Evolutionary conservation across 2,329 filamentous ascomycete species (phyloP).

Genomic region (Monascus ruber): DNA sequence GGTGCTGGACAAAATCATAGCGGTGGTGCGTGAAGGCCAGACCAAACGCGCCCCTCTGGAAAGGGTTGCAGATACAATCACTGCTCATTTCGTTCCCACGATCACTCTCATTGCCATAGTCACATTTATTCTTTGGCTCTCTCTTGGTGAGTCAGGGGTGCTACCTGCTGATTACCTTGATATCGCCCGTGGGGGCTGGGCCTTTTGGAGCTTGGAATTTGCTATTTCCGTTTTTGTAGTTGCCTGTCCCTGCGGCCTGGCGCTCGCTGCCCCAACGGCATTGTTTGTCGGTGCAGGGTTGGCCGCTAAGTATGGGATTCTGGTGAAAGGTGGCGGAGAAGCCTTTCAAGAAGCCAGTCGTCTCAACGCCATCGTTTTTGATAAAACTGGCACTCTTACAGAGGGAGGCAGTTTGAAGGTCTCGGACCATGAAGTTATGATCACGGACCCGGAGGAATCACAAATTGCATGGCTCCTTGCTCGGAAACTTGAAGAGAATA

Average conservation of each 20-base stretch:
- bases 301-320: slow-evolving; percentile 66
- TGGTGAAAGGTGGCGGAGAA: slow-evolving; percentile 74
- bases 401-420: slow-evolving; percentile 49
- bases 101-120: slow-evolving; percentile 38
- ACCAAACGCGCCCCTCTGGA: slow-evolving; percentile 39
- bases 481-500: slow-evolving; percentile 45
- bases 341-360: slow-evolving; percentile 76
- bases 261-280: slow-evolving; percentile 77
- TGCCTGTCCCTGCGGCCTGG: slow-evolving; percentile 74
- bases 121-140: slow-evolving; percentile 38
- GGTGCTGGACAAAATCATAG: slow-evolving; percentile 40
- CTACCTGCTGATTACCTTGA: slow-evolving; percentile 41
- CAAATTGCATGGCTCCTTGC: slow-evolving; percentile 35
- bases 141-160: slow-evolving; percentile 31
- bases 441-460: slow-evolving; percentile 20
- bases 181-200: slow-evolving; percentile 37
- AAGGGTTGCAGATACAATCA: slow-evolving; percentile 36
- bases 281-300: slow-evolving; percentile 72
- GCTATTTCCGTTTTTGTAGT: slow-evolving; percentile 81
- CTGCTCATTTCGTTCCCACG: slow-evolving; percentile 38
- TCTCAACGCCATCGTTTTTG: slow-evolving; percentile 69
- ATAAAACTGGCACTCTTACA: slow-evolving; percentile 80
- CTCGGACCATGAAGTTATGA: slow-evolving; percentile 38
- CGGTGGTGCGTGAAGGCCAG: slow-evolving; percentile 39
- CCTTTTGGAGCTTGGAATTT: slow-evolving; percentile 47